Base-by-base conservation (phyloP, 2,329 filamentous ascomycete species). In the Penicillium sp. region DNA sequence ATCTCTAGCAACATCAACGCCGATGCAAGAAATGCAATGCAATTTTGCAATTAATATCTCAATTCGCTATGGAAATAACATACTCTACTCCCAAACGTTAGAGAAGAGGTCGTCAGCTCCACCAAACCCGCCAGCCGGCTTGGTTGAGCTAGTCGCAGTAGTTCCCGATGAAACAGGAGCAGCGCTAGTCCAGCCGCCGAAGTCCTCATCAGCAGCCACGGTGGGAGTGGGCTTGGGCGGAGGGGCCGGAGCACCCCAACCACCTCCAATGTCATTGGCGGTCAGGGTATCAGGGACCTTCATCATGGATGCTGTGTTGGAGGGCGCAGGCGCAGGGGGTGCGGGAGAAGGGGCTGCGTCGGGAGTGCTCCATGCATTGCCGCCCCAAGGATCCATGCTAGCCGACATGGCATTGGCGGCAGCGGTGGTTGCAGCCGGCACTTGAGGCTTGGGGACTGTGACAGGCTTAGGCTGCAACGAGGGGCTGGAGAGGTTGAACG, bases 121-220 rank as follows among this genome's bases (percentile, higher is more conserved):
- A 48, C 83, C 85, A 47, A 80, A 83, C 18, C 82, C 85, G 60
- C 86, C 83, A 13, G 80, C 74, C 30, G 85, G 76, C 73, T 88
- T 73, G 30, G 63, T 69, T 7, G 73, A 69, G 10, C 76, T 75
- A 42, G 72, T 79, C 61, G 53, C 58, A 11, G 68, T 51, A 7
- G 64, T 68, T 5, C 50, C 53, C 8, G 78, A 74, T 33, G 74
- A 78, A 62, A 61, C 81, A 65, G 81, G 86, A 75, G 79, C 76
- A 40, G 85, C 84, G 67, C 90, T 95, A 43, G 89, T 85, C 92
- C 92, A 97, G 11, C 92, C 92, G 18, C 92, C 92, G 75, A 96
- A 97, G 67, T 97, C 92, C 71, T 97, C 92, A 63, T 97, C 92
- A 0, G 89, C 88, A 31, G 88, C 81, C 2, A 96, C 88, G 64